Evolutionary conservation across 257 asterid species (phyloP), one percentile per base, ranked within the genome.

Genomic region (Prunella vulgaris): DNA sequence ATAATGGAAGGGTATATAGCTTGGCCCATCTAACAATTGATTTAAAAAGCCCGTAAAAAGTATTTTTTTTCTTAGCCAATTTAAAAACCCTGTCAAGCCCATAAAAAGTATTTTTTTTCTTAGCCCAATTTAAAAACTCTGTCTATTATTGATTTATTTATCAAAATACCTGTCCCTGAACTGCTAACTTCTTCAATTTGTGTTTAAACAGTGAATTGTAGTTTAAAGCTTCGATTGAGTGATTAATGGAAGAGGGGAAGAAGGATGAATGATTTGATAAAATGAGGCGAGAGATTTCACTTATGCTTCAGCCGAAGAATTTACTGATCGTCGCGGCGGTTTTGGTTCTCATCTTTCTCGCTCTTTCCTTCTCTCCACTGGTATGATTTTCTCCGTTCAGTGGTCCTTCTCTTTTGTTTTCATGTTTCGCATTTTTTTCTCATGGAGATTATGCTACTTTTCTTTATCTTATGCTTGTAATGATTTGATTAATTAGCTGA

Each of bases 271-370:
- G 58, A 69, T 68, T 59, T 32, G 75, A 62, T 46, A 79, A 79
- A 66, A 91, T 91, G 96, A 82, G 85, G 71, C 77, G 95, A 65
- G 92, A 83, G 79, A 85, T 87, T 82, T 88, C 88, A 49, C 81
- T 42, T 30, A 61, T 87, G 78, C 68, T 88, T 25, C 96, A 86
- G 77, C 95, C 96, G 2, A 84, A 85, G 73, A 72, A 69, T 71
- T 80, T 88, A 69, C 73, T 88, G 72, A 70, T 85, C 72, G 59
- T 88, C 59, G 66, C 71, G 37, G 84, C 76, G 59, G 91, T 79
- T 68, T 61, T 85, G 4, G 65, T 81, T 74, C 80, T 91, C 72
- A 77, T 85, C 67, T 80, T 81, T 62, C 70, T 85, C 65, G 86
- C 83, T 18, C 72, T 83, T 73, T 80, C 87, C 22, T 76, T 80